Evolutionary conservation across 1,284 basidiomycete species (phyloP), one percentile per base, ranked within the genome.

Genomic region (Ceratorhiza oryzae-sativae): DNA sequence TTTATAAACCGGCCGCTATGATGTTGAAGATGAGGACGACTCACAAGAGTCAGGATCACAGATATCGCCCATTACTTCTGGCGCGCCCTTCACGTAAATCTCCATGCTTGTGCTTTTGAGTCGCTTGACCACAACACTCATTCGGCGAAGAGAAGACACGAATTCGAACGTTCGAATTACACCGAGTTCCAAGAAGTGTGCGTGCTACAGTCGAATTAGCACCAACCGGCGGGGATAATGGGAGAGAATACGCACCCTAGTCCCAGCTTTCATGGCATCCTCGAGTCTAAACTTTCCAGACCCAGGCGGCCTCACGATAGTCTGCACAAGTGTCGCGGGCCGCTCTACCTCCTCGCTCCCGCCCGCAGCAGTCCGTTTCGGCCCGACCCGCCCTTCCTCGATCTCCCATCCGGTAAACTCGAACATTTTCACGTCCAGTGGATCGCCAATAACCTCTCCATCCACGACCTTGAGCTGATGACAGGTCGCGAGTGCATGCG

Each of bases 91-190:
- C 79, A 97, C 96, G 79, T 98, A 99, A 8, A 98, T 86, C 79
- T 99, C 97, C 94, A 99, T 98, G 79, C 92, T 94, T 55, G 83
- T 88, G 75, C 95, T 96, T 81, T 93, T 97, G 72, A 99, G 86
- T 63, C 94, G 86, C 81, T 98, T 99, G 77, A 98, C 97, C 71
- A 99, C 88, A 32, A 99, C 97, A 75, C 95, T 97, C 97, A 99
- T 99, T 63, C 97, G 84, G 41, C 97, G 87, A 23, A 99, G 85
- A 4, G 92, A 84, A 1, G 96, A 98, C 2, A 97, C 94, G 78
- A 99, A 99, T 79, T 99, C 97, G 77, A 97, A 99, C 0, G 93
- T 95, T 45, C 96, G 86, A 73, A 99, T 94, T 32, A 99, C 97
- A 46, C 97, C 97, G 63, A 98, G 83, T 80, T 99, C 97, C 30